phyloP scores from a whole-genome alignment of 805 yeast species.

The Sugiyamaella boreocaroliniensis region DNA sequence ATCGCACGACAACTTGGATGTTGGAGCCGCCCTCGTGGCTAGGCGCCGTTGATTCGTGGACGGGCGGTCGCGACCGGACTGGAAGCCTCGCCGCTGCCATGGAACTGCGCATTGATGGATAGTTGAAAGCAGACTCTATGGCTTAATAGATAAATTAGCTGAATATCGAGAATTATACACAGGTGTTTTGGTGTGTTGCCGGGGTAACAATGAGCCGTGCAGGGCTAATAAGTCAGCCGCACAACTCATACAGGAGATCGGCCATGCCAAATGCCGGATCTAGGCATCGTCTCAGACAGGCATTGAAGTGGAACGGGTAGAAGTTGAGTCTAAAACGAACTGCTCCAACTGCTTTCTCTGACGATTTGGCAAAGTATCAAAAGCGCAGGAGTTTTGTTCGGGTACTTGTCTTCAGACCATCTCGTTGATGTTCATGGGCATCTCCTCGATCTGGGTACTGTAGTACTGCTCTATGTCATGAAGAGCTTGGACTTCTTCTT shows the following conservation, averaged over 20 bases:
- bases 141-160: neutral
- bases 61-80: neutral
- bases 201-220: neutral
- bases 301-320: neutral
- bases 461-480: slow-evolving; percentile 86
- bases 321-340: too few species aligned
- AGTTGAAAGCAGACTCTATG: neutral
- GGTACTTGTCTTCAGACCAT: slow-evolving; percentile 31
- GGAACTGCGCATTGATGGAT: neutral
- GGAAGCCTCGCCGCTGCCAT: neutral
- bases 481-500: slow-evolving; percentile 64
- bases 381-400: too few species aligned
- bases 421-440: slow-evolving; percentile 57
- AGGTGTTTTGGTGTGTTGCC: neutral
- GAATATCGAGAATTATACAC: neutral
- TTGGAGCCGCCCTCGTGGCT: slow-evolving; percentile 33
- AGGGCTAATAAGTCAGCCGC: neutral
- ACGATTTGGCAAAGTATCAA: neutral
- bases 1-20: slow-evolving; percentile 57
- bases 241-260: neutral
- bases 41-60: neutral
- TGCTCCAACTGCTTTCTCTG: too few species aligned
- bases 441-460: slow-evolving; percentile 82
- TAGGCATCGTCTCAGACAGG: neutral
- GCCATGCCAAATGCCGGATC: neutral